phyloP scores from a whole-genome alignment of 1,284 basidiomycete species.

The Sutorius eximius region DNA sequence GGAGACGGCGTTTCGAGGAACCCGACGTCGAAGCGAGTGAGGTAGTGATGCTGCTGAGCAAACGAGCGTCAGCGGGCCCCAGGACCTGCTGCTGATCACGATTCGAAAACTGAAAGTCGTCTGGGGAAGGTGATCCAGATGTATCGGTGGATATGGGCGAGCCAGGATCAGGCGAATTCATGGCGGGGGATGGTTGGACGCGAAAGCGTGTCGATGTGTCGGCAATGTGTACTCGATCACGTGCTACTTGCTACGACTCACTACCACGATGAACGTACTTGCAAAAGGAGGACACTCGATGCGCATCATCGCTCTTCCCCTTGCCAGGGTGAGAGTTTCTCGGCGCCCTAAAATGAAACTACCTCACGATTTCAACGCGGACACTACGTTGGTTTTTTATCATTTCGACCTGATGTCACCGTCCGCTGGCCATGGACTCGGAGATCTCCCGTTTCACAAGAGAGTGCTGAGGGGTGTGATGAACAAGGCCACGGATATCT shows the following conservation, averaged over 20 bases:
- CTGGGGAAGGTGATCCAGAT: constrained; percentile 36
- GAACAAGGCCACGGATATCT: constrained; percentile 52
- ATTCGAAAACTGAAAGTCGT: constrained; percentile 34
- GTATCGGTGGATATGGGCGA: constrained; percentile 37
- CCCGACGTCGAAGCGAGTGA: constrained; percentile 23
- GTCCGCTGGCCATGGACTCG: not conserved
- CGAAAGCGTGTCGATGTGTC: not conserved
- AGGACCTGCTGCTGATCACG: constrained; percentile 32
- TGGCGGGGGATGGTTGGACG: constrained; percentile 7
- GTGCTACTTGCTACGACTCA: constrained; percentile 22
- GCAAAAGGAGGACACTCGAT: constrained; percentile 35
- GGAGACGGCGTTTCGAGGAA: constrained; percentile 42
- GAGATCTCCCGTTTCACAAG: constrained; percentile 15
- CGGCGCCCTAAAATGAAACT: constrained; percentile 14
- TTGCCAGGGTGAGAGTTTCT: constrained; percentile 29
- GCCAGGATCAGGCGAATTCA: constrained; percentile 37
- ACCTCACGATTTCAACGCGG: constrained; percentile 15
- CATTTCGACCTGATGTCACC: constrained; percentile 41
- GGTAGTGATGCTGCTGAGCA: constrained; percentile 17
- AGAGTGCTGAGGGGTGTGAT: constrained; percentile 43
- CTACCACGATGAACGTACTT: constrained; percentile 28
- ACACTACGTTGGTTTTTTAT: constrained; percentile 42
- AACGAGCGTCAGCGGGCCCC: constrained; percentile 22
- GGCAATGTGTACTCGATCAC: constrained; percentile 15
- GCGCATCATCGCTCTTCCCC: constrained; percentile 50